These are phyloP conservation scores for Sphagnum contortum DNA, from an alignment of 225 moss, liverwort and hornwort species.

Conservation along the genomic window DNA sequence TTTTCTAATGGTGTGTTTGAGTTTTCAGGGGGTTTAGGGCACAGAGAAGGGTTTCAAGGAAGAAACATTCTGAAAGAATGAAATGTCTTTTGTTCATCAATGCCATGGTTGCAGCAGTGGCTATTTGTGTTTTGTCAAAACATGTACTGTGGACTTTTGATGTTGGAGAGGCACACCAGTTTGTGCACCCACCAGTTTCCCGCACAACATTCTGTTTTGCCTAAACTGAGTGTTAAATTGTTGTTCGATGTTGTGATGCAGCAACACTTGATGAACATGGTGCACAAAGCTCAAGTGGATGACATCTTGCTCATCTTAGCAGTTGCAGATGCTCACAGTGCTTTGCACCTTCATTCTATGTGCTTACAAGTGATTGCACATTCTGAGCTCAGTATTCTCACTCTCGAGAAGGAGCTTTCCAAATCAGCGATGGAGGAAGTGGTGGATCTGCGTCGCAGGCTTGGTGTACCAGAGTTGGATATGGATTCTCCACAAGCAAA, in stretches of 20 bases:
- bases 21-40: no score
- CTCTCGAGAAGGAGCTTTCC: conserved; percentile 31
- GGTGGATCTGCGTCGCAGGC: conserved; percentile 18
- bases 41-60: no score
- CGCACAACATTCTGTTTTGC: no score
- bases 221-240: no score
- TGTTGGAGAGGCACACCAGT: no score
- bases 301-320: conserved; percentile 28
- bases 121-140: no score
- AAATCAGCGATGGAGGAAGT: conserved; percentile 28
- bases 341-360: conserved; percentile 23
- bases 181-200: no score
- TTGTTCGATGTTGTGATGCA: neutral
- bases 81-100: no score
- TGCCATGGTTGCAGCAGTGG: no score
- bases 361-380: conserved; percentile 18
- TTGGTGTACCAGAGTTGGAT: conserved; percentile 11
- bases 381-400: conserved; percentile 17
- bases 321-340: conserved; percentile 8
- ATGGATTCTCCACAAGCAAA: conserved; percentile 18
- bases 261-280: conserved; percentile 19
- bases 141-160: no score
- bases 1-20: no score
- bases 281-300: conserved; percentile 20
- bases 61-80: no score